phyloP scores from a whole-genome alignment of 148 eudicot species.

The Cornus florida region DNA sequence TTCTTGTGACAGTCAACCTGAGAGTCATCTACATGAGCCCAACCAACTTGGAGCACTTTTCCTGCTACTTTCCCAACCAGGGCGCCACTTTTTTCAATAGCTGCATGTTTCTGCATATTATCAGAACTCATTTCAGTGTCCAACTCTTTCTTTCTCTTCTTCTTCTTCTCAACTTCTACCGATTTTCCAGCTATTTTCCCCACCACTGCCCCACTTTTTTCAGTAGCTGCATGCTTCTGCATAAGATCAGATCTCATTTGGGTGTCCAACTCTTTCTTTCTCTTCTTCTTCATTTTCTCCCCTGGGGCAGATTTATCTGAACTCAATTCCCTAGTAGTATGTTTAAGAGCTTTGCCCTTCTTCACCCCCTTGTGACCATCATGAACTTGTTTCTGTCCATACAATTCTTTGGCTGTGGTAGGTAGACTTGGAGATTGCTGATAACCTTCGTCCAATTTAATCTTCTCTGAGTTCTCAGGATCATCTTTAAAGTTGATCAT shows the following conservation, averaged over 20 bases:
- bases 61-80: neutral
- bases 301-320: slow-evolving; percentile 29
- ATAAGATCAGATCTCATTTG: slow-evolving; percentile 12
- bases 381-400: slow-evolving; percentile 17
- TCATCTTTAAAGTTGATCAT: neutral
- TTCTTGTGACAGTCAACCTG: slow-evolving; percentile 16
- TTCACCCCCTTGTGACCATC: slow-evolving; percentile 18
- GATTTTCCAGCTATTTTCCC: neutral
- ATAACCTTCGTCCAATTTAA: neutral
- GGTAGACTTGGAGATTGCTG: slow-evolving; percentile 13
- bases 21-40: slow-evolving; percentile 20
- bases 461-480: neutral
- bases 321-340: slow-evolving; percentile 34
- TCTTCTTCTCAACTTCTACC: slow-evolving; percentile 11
- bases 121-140: slow-evolving; percentile 5
- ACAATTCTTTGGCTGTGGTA: slow-evolving; percentile 6
- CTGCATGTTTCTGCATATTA: slow-evolving; percentile 14
- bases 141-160: no score
- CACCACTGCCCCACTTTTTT: slow-evolving; percentile 14
- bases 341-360: slow-evolving; percentile 51
- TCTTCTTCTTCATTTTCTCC: slow-evolving; percentile 41
- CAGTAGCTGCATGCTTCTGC: slow-evolving; percentile 19
- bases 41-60: slow-evolving; percentile 20
- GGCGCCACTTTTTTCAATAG: neutral
- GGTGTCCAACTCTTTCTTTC: slow-evolving; percentile 28